These are phyloP conservation scores for Quillaja saponaria DNA, from an alignment of 306 rosid genomes.

Conservation along the genomic window DNA sequence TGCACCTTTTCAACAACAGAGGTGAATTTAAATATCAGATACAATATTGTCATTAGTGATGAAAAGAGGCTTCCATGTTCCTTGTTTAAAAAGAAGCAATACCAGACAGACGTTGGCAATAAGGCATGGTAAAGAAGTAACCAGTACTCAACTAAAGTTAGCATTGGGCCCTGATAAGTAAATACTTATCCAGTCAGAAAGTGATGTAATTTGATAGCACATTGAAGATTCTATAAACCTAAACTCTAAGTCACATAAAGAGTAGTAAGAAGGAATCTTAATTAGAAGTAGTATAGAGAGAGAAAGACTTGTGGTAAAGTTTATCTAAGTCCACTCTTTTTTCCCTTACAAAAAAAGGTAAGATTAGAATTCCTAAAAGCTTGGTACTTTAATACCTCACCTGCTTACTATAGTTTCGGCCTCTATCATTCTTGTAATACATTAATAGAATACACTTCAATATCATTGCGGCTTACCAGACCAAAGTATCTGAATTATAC, in stretches of 20 bases:
- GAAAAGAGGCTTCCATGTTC: conserved; percentile 98
- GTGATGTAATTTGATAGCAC: neutral
- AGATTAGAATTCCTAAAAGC: conserved; percentile 12
- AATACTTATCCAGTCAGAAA: conserved; percentile 35
- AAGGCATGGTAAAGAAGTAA: conserved; percentile 91
- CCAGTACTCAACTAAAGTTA: conserved; percentile 83
- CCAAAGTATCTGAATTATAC: conserved; percentile 82
- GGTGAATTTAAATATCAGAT: conserved; percentile 93
- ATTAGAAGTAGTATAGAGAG: conserved; percentile 8
- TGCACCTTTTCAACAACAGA: conserved; percentile 94
- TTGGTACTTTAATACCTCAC: conserved; percentile 46
- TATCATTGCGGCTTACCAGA: conserved; percentile 87
- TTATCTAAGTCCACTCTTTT: conserved; percentile 3
- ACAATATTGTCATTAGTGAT: conserved; percentile 88
- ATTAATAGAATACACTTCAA: conserved; percentile 76
- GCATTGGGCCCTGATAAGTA: conserved; percentile 83
- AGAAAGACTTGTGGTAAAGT: conserved; percentile 12
- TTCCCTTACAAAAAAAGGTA: conserved; percentile 5
- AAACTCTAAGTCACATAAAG: conserved; percentile 19
- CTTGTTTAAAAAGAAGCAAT: conserved; percentile 97
- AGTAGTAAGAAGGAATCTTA: neutral
- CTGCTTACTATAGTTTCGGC: conserved; percentile 92
- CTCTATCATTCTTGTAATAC: conserved; percentile 89
- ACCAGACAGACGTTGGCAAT: conserved; percentile 97
- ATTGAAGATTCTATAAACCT: conserved; percentile 20